phyloP scores from a whole-genome alignment of 164 flowering plant species.

The Echeveria elegans region DNA sequence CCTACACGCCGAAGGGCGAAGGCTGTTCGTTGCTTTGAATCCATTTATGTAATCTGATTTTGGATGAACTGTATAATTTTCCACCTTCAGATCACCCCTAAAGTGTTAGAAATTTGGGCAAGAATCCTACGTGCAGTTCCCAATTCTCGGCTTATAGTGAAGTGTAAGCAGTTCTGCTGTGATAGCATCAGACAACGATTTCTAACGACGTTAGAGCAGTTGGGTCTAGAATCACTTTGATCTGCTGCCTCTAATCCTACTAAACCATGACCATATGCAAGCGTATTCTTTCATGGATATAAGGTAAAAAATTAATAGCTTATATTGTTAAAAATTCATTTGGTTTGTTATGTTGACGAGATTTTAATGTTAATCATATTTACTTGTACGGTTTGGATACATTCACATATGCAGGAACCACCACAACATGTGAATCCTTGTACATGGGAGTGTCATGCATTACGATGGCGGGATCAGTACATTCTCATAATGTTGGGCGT shows the following conservation, averaged over 20 bases:
- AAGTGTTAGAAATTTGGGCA: constrained; percentile 95
- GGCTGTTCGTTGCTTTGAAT: too few species aligned
- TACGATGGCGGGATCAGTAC: constrained; percentile 90
- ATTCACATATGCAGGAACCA: constrained; percentile 97
- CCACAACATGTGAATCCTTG: constrained; percentile 94
- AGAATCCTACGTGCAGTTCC: constrained; percentile 89
- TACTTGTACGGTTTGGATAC: constrained; percentile 84
- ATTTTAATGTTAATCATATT: not conserved
- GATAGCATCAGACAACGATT: constrained; percentile 83
- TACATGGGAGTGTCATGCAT: constrained; percentile 99
- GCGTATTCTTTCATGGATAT: constrained; percentile 95
- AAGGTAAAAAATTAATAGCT: constrained; percentile 42
- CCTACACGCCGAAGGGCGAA: too few species aligned
- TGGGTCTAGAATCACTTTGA: constrained; percentile 85
- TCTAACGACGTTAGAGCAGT: constrained; percentile 77
- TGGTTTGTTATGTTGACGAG: too few species aligned
- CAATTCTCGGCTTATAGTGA: constrained; percentile 87
- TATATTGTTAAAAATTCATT: not conserved
- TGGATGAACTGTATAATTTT: not conserved
- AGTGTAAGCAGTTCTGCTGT: constrained; percentile 94
- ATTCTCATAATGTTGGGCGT: constrained; percentile 98
- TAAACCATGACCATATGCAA: constrained; percentile 98
- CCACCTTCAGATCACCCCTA: constrained; percentile 75
- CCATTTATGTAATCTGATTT: not conserved
- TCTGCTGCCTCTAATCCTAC: constrained; percentile 89